Percentiles rank a stretch among this genome's conserved stretches.
Conservation (phyloP, 2,329 filamentous ascomycete species). For the Atkinsonella hypoxylon region DNA sequence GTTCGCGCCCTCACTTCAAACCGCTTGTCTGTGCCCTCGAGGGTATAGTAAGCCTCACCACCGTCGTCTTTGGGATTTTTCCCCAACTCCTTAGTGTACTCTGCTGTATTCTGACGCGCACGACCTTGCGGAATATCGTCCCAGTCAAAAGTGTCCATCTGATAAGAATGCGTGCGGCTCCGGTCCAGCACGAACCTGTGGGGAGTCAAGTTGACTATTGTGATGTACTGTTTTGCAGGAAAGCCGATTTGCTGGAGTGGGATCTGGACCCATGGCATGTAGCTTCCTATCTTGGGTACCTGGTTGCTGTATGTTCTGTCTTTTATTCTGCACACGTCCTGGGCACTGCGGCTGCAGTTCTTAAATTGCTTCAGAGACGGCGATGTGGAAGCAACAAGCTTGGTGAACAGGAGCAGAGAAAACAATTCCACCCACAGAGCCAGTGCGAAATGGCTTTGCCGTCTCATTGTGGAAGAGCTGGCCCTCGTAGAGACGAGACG, state of each 20-base stretch:
- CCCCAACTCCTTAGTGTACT: slow-evolving; percentile 13
- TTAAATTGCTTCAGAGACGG: not conserved
- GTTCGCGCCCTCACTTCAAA: slow-evolving; percentile 20
- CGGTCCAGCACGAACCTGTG: slow-evolving; percentile 16
- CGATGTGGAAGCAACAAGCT: not conserved
- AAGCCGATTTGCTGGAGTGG: slow-evolving; percentile 3
- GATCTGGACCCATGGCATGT: slow-evolving; percentile 8
- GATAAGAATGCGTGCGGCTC: slow-evolving; percentile 18
- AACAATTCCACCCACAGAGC: not conserved
- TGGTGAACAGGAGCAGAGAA: not conserved
- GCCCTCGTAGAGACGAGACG: not conserved
- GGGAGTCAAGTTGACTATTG: slow-evolving; percentile 23
- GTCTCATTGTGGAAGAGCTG: not conserved
- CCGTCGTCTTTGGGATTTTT: slow-evolving; percentile 14
- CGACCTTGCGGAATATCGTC: slow-evolving; percentile 21
- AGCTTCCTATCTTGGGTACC: slow-evolving; percentile 2
- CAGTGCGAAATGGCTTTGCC: not conserved
- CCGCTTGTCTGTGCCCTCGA: slow-evolving; percentile 18
- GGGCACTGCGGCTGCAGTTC: not conserved
- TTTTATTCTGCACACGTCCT: slow-evolving; percentile 2
- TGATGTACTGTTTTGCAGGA: slow-evolving; percentile 16
- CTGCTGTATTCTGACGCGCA: slow-evolving; percentile 18
- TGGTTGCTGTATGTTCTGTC: slow-evolving; percentile 7
- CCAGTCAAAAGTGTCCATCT: slow-evolving; percentile 21
- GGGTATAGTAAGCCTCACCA: slow-evolving; percentile 20